Conservation (phyloP, 495 filamentous ascomycete genomes). For the Hypoxylon intermedium region DNA sequence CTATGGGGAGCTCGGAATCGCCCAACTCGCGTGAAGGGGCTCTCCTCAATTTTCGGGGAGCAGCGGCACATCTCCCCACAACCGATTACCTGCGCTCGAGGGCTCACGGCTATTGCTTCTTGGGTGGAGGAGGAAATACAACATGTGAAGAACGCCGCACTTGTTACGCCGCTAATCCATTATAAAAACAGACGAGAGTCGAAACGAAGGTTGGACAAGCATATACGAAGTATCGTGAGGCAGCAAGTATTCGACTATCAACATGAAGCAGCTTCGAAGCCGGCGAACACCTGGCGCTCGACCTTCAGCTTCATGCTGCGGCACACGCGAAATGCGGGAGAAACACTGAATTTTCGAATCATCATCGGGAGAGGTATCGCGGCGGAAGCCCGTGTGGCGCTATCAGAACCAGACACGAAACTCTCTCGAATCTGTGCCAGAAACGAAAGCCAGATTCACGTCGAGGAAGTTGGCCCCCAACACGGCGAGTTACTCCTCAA, state of each 20-base stretch:
- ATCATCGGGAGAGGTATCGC: conserved; percentile 27
- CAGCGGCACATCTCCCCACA: too few species aligned
- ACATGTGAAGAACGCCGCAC: too few species aligned
- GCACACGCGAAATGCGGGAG: conserved; percentile 25
- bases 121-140: neutral
- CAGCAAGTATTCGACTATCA: conserved; percentile 14
- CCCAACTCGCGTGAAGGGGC: conserved; percentile 25
- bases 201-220: conserved; percentile 22
- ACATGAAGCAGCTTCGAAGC: conserved; percentile 1
- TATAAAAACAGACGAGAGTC: conserved; percentile 5
- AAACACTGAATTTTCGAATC: conserved; percentile 33
- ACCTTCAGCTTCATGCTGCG: conserved; percentile 35
- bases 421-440: conserved; percentile 33
- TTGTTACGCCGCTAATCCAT: conserved; percentile 15
- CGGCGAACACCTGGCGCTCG: conserved; percentile 2
- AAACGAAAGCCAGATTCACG: conserved; percentile 27
- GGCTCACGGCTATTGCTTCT: too few species aligned
- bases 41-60: conserved; percentile 49
- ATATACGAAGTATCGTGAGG: conserved; percentile 14
- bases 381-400: conserved; percentile 18
- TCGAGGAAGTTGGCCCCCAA: conserved; percentile 13
- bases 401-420: conserved; percentile 34
- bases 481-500: conserved; percentile 26
- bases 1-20: conserved; percentile 45
- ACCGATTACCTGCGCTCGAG: too few species aligned